These are phyloP conservation scores for Aureobasidium lini DNA, from an alignment of 2,329 filamentous ascomycete genomes.

Conservation along the genomic window DNA sequence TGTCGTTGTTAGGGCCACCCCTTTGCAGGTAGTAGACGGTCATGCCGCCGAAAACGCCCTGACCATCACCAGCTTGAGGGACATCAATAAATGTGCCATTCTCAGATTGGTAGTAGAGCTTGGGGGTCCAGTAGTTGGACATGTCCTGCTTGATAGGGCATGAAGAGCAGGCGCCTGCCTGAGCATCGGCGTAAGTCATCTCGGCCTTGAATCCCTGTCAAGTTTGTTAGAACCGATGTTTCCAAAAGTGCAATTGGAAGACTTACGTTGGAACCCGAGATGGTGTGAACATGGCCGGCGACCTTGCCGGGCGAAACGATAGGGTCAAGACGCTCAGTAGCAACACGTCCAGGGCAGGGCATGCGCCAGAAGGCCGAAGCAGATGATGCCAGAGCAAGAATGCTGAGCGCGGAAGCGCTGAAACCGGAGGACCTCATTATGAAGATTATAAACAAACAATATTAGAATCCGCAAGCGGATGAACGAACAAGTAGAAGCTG, in stretches of 20 bases:
- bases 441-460: neutral
- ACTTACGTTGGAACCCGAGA: slow-evolving; percentile 57
- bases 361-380: slow-evolving; percentile 64
- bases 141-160: slow-evolving; percentile 61
- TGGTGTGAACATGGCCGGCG: slow-evolving; percentile 59
- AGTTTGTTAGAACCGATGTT: neutral
- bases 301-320: slow-evolving; percentile 55
- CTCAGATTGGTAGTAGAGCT: slow-evolving; percentile 59
- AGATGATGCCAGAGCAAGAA: slow-evolving; percentile 25
- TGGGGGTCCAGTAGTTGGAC: slow-evolving; percentile 72
- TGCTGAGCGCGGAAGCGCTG: slow-evolving; percentile 10
- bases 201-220: slow-evolving; percentile 49
- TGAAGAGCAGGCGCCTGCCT: slow-evolving; percentile 60
- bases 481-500: slow-evolving; percentile 7
- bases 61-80: slow-evolving; percentile 42
- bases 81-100: slow-evolving; percentile 55
- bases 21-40: slow-evolving; percentile 63
- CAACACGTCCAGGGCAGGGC: slow-evolving; percentile 56
- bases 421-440: slow-evolving; percentile 13
- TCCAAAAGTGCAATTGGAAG: neutral
- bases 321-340: slow-evolving; percentile 57
- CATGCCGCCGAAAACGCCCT: slow-evolving; percentile 49
- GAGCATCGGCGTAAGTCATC: slow-evolving; percentile 54
- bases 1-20: slow-evolving; percentile 50
- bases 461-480: slow-evolving; percentile 12